phyloP scores from a whole-genome alignment of 352 stramenopile species.

The Pythium insidiosum region DNA sequence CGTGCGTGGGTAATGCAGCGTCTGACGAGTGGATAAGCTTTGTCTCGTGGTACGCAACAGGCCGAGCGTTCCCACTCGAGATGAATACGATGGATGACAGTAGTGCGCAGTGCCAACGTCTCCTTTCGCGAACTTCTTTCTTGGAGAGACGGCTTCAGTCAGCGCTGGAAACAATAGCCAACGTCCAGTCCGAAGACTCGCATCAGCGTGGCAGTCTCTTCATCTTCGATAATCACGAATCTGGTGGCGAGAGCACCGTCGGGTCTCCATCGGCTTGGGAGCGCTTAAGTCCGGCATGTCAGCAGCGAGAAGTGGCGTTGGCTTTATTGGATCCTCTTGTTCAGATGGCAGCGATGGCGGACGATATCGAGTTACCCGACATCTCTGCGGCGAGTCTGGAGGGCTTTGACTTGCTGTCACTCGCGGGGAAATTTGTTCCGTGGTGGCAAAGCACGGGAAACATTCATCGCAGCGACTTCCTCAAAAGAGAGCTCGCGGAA shows the following conservation, averaged over 20 bases:
- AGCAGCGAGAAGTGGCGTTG: conserved; percentile 40
- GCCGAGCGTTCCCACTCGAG: background rate
- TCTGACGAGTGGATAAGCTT: conserved; percentile 37
- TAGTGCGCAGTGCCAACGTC: too few relatives aligned
- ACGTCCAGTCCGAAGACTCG: too few relatives aligned
- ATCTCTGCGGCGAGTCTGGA: conserved; percentile 26
- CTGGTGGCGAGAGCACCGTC: background rate
- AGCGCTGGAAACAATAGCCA: background rate
- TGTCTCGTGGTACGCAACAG: conserved; percentile 42
- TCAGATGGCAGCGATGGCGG: conserved; percentile 47
- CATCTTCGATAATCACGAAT: conserved; percentile 32
- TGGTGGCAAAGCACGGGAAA: conserved; percentile 51
- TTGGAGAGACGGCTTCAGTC: conserved; percentile 5
- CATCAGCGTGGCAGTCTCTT: conserved; percentile 8
- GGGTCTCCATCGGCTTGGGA: conserved; percentile 26
- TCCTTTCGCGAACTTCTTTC: conserved; percentile 8
- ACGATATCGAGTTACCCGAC: conserved; percentile 51
- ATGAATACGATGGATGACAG: too few relatives aligned
- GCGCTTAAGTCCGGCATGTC: conserved; percentile 22
- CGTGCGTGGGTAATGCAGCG: conserved; percentile 16
- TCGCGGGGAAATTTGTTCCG: conserved; percentile 37
- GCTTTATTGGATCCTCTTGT: conserved; percentile 46
- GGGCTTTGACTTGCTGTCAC: conserved; percentile 32
- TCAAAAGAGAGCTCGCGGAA: conserved; percentile 37
- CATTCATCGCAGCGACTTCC: conserved; percentile 38